Conservation (phyloP, 495 filamentous ascomycete genomes). For the Entonaema liquescens region DNA sequence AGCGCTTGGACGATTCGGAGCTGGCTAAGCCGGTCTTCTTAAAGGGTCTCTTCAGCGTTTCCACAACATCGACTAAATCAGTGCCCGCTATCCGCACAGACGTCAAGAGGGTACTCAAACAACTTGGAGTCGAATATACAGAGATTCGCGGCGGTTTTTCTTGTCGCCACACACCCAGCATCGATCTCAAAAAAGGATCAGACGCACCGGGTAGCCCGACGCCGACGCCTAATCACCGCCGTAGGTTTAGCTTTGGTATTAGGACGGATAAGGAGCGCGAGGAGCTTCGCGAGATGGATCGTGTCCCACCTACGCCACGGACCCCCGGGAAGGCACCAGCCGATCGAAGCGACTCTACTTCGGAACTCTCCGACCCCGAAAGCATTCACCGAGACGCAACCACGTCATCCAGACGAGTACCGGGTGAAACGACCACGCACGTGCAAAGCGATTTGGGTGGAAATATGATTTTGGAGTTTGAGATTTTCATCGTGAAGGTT, state of each 20-base stretch:
- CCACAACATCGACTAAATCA: conserved; percentile 93
- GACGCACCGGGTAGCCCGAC: conserved; percentile 64
- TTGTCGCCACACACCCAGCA: conserved; percentile 87
- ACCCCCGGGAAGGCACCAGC: conserved; percentile 56
- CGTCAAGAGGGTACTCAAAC: conserved; percentile 88
- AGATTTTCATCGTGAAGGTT: conserved; percentile 98
- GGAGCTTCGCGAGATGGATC: conserved; percentile 62
- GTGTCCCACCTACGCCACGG: conserved; percentile 56
- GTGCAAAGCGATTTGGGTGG: conserved; percentile 86
- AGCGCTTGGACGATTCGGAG: conserved; percentile 63
- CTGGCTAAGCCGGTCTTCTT: conserved; percentile 91
- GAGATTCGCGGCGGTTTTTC: conserved; percentile 96
- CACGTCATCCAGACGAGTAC: conserved; percentile 56
- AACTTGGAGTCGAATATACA: conserved; percentile 85
- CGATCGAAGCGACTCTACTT: conserved; percentile 80
- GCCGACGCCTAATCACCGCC: conserved; percentile 66
- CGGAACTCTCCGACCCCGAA: conserved; percentile 76
- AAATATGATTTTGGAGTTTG: conserved; percentile 84
- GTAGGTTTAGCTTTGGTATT: conserved; percentile 84
- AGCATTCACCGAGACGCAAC: conserved; percentile 61
- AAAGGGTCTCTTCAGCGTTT: conserved; percentile 97
- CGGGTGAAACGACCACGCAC: conserved; percentile 84
- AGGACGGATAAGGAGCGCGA: conserved; percentile 68
- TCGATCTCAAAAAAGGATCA: conserved; percentile 78
- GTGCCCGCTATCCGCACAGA: conserved; percentile 84